phyloP scores from a whole-genome alignment of 768 basidiomycete species.

The Lactarius sp. region DNA sequence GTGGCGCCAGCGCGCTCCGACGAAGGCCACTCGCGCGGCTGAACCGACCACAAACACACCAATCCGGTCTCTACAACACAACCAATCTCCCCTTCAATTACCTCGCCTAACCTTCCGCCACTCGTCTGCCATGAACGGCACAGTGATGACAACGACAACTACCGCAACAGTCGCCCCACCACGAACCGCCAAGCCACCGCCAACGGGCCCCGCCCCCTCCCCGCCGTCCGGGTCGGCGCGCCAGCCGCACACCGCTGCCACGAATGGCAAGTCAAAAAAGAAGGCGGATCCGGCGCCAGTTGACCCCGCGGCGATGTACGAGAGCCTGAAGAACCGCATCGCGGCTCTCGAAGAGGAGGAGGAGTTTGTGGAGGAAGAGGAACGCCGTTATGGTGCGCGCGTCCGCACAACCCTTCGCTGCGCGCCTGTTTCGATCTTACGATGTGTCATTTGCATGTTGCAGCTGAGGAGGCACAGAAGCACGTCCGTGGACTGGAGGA shows the following conservation, averaged over 20 bases:
- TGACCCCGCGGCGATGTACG: slow-evolving; percentile 84
- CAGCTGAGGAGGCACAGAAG: slow-evolving; percentile 86
- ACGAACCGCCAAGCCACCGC: slow-evolving; percentile 29
- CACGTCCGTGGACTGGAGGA: slow-evolving; percentile 79
- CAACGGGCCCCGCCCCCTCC: slow-evolving; percentile 32
- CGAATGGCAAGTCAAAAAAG: slow-evolving; percentile 48
- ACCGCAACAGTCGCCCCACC: slow-evolving; percentile 8
- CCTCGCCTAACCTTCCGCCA: neutral
- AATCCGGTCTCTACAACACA: neutral
- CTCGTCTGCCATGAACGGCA: slow-evolving; percentile 11
- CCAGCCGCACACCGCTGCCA: slow-evolving; percentile 35
- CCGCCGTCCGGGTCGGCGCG: slow-evolving; percentile 43
- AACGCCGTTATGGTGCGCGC: slow-evolving; percentile 64
- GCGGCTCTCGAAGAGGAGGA: slow-evolving; percentile 87
- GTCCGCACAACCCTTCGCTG: neutral
- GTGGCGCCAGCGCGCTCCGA: slow-evolving; percentile 14
- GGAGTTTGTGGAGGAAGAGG: slow-evolving; percentile 83
- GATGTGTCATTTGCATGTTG: slow-evolving; percentile 18
- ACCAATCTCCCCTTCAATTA: neutral
- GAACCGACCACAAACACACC: slow-evolving; percentile 1
- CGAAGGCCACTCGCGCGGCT: slow-evolving; percentile 3
- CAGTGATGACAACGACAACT: slow-evolving; percentile 7
- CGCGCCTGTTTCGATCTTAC: slow-evolving; percentile 8
- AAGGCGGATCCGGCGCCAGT: slow-evolving; percentile 61
- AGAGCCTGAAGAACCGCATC: slow-evolving; percentile 82